Evolutionary conservation across 2,329 filamentous ascomycete species (phyloP), one percentile per base, ranked within the genome.

Genomic region (Tolypocladium capitatum): DNA sequence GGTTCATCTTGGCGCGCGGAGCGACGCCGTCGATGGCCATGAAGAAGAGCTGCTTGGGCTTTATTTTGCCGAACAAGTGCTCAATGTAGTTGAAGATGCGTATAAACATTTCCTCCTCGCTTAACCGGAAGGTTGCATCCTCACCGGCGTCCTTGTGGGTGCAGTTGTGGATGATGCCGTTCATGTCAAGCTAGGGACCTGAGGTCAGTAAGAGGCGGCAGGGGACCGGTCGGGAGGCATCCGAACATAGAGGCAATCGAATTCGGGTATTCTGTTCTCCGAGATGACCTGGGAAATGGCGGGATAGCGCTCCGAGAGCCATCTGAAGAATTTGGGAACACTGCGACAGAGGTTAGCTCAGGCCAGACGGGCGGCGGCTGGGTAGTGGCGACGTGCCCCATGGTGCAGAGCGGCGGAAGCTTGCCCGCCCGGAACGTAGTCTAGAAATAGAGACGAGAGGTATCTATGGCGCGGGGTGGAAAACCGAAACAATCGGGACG

Each of bases 11-110:
- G 57, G 92, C 92, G 60, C 92, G 85, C 18, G 92, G 94, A 21
- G 92, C 92, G 52, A 98, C 94, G 59, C 92, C 92, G 61, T 98
- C 92, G 55, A 98, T 92, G 45, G 92, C 94, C 92, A 98, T 98
- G 74, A 96, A 98, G 71, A 98, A 98, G 33, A 98, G 78, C 73
- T 96, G 84, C 69, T 95, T 91, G 13, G 92, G 92, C 68, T 97
- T 97, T 63, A 98, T 98, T 68, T 96, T 98, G 58, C 91, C 90
- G 66, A 94, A 98, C 46, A 98, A 69, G 70, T 98, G 92, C 68
- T 98, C 92, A 56, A 98, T 98, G 66, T 98, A 98, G 69, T 97
- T 97, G 79, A 98, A 98, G 60, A 98, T 98, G 49, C 89, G 86
- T 57, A 98, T 96, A 63, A 98, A 98, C 92, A 98, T 98, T 67